Evolutionary conservation across 106 monocot species (phyloP).

Genomic region (Dendrobium huoshanense): DNA sequence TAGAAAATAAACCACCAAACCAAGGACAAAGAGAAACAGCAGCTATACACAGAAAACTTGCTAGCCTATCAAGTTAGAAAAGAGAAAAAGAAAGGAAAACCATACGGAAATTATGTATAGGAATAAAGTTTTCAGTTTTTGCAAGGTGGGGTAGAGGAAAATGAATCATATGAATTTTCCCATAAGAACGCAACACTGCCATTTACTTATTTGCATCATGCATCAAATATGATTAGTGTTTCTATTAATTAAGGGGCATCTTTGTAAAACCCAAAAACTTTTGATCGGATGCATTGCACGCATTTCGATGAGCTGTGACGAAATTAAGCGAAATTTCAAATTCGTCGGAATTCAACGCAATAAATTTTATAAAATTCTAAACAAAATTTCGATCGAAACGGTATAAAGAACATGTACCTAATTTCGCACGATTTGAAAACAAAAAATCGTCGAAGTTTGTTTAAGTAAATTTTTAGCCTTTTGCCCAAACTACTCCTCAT

Average conservation of each 20-base stretch:
- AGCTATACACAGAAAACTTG: not conserved
- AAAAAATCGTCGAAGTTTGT: no score
- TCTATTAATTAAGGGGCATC: not conserved
- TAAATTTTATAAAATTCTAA: no score
- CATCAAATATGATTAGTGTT: not conserved
- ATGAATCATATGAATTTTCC: not conserved
- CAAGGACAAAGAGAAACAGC: not conserved
- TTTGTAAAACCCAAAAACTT: no score
- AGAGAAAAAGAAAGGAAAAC: not conserved
- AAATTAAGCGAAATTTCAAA: no score
- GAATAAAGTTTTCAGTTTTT: not conserved
- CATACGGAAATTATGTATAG: not conserved
- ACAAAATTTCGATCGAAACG: no score
- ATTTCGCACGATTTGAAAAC: no score
- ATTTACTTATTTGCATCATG: not conserved
- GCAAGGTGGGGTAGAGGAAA: not conserved
- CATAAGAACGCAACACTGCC: not conserved
- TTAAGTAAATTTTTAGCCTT: no score
- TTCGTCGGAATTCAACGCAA: no score
- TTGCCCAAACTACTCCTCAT: no score
- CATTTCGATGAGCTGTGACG: no score
- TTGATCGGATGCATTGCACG: no score
- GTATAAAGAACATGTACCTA: no score
- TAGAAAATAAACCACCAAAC: not conserved
- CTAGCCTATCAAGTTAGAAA: not conserved